Conservation (phyloP, 306 rosid genomes). For the Dryas drummondii region DNA sequence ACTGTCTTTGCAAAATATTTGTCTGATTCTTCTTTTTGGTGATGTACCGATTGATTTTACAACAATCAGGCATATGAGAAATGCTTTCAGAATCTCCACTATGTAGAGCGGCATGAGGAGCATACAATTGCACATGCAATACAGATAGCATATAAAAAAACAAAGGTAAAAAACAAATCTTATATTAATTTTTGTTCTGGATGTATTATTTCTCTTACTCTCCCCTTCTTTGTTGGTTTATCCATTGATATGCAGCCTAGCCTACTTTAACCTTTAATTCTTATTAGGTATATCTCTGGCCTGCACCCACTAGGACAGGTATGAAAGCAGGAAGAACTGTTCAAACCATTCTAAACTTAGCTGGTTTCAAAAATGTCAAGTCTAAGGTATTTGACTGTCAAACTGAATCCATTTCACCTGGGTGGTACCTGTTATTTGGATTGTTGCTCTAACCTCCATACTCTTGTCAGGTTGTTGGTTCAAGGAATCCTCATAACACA, state of each 20-base stretch:
- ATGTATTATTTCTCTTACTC: neutral
- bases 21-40: neutral
- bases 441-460: constrained; percentile 21
- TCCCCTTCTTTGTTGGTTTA: neutral
- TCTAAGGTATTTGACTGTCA: constrained; percentile 65
- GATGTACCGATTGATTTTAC: constrained; percentile 5
- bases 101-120: constrained; percentile 79
- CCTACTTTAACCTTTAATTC: constrained; percentile 4
- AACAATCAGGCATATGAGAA: constrained; percentile 83
- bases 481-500: constrained; percentile 85
- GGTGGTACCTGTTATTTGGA: constrained; percentile 16
- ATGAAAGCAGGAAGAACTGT: constrained; percentile 87
- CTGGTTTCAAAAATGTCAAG: constrained; percentile 89
- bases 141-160: constrained; percentile 69
- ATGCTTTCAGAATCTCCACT: constrained; percentile 90
- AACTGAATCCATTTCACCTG: constrained; percentile 18
- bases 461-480: constrained; percentile 71
- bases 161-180: constrained; percentile 53
- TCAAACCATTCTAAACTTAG: constrained; percentile 72
- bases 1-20: neutral
- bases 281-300: constrained; percentile 89
- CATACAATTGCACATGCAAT: constrained; percentile 98
- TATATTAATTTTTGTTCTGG: constrained; percentile 3
- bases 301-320: constrained; percentile 79
- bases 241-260: neutral